Evolutionary conservation across 148 eudicot genomes (phyloP).

Genomic region (Hydrangea macrophylla): DNA sequence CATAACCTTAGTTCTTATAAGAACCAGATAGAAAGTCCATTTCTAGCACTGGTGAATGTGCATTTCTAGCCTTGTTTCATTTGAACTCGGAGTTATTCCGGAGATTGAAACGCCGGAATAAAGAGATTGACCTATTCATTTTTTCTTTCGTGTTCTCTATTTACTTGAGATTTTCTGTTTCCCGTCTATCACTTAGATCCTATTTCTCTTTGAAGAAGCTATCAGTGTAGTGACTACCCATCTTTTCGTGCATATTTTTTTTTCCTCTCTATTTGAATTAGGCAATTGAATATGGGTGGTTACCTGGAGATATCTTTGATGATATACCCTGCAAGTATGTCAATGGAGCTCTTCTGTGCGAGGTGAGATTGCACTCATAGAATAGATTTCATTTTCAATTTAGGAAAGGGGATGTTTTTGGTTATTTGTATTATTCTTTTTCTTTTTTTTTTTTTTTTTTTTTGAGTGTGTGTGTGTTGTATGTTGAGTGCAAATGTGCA

Average conservation of each 20-base stretch:
- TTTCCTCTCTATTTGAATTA: neutral
- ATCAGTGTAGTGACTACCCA: neutral
- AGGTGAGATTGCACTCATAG: slow-evolving; percentile 9
- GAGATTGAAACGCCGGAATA: neutral
- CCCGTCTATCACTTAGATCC: neutral
- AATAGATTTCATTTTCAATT: slow-evolving; percentile 4
- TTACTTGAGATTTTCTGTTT: neutral
- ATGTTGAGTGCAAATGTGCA: neutral
- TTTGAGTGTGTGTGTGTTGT: neutral
- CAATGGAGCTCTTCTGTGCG: slow-evolving; percentile 19
- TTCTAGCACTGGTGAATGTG: too few species aligned
- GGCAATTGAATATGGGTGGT: slow-evolving; percentile 21
- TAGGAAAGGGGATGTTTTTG: neutral
- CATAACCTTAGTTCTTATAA: too few species aligned
- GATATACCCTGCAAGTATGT: slow-evolving; percentile 18
- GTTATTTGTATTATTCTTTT: neutral
- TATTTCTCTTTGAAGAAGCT: neutral
- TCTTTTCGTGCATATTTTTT: neutral
- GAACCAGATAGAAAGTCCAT: too few species aligned
- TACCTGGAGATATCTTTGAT: slow-evolving; percentile 20
- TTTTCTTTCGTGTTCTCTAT: neutral
- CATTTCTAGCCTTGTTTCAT: too few species aligned
- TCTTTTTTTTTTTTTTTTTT: too few species aligned
- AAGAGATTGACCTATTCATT: neutral
- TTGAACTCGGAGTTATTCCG: neutral